Conservation (phyloP, 768 basidiomycete genomes). For the Hygrophoropsis aurantiaca region DNA sequence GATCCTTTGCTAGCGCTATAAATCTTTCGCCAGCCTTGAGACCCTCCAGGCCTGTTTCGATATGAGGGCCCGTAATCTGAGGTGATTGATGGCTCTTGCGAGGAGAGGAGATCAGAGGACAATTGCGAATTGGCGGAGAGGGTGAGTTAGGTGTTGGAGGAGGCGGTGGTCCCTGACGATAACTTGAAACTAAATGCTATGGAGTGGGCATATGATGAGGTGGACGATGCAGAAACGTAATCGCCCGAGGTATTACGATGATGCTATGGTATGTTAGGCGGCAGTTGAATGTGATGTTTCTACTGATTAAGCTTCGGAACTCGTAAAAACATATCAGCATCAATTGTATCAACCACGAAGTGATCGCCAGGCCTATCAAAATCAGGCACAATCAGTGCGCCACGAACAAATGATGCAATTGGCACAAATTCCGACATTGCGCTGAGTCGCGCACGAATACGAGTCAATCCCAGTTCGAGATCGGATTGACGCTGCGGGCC, state of each 20-base stretch:
- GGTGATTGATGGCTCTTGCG: constrained; percentile 35
- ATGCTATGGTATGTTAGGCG: too few species aligned
- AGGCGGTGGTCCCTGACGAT: too few species aligned
- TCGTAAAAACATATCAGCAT: constrained; percentile 28
- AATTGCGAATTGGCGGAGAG: constrained; percentile 23
- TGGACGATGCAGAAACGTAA: too few species aligned
- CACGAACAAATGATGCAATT: constrained; percentile 27
- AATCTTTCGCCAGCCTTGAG: too few species aligned
- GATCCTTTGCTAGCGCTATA: too few species aligned
- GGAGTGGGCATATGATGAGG: too few species aligned
- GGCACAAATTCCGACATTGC: constrained; percentile 21
- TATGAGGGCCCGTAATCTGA: constrained; percentile 34
- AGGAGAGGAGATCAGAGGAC: constrained; percentile 24
- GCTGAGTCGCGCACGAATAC: constrained; percentile 10
- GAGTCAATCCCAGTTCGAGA: constrained; percentile 14
- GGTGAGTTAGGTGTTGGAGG: constrained; percentile 26
- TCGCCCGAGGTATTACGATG: too few species aligned
- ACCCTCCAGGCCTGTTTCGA: constrained; percentile 67
- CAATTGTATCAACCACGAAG: constrained; percentile 26
- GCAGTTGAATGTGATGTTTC: too few species aligned
- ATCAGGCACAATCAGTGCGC: constrained; percentile 24
- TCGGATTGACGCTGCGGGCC: constrained; percentile 21
- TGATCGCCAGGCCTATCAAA: constrained; percentile 14
- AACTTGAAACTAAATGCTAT: too few species aligned
- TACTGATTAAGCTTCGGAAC: too few species aligned